Percentiles rank a stretch among this genome's conserved stretches.
Evolutionary conservation across 805 yeast genomes (phyloP).

Genomic region (Phaffomyces antillensis): DNA sequence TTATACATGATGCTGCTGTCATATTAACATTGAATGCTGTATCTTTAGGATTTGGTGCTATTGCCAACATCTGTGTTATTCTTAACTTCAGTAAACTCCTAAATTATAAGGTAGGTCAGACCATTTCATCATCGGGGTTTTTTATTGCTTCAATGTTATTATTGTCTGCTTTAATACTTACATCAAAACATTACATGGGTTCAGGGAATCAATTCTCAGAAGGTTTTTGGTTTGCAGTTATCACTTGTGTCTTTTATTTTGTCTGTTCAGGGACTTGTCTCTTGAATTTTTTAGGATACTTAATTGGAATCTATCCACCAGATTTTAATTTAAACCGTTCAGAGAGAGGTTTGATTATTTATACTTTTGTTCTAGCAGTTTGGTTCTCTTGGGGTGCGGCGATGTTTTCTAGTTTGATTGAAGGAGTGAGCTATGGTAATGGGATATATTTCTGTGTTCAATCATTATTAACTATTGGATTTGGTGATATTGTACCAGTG

Average conservation of each 20-base stretch:
- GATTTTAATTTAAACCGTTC: slow-evolving; percentile 56
- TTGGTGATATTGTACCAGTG: slow-evolving; percentile 64
- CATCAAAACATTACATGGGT: slow-evolving; percentile 24
- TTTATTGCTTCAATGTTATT: slow-evolving; percentile 49
- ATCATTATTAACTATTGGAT: slow-evolving; percentile 71
- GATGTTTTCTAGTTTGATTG: slow-evolving; percentile 38
- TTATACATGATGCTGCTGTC: not conserved
- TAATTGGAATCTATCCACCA: slow-evolving; percentile 55
- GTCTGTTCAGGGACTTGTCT: slow-evolving; percentile 45
- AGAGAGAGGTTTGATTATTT: slow-evolving; percentile 70
- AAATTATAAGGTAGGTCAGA: slow-evolving; percentile 54
- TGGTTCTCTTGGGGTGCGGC: slow-evolving; percentile 75
- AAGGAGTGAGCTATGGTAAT: slow-evolving; percentile 47
- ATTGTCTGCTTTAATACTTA: slow-evolving; percentile 38
- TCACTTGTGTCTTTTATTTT: slow-evolving; percentile 58
- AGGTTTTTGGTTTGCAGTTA: slow-evolving; percentile 75
- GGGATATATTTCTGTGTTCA: slow-evolving; percentile 68
- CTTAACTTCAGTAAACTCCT: slow-evolving; percentile 59
- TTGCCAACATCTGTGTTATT: slow-evolving; percentile 62
- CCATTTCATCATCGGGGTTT: slow-evolving; percentile 59
- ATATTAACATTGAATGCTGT: slow-evolving; percentile 41
- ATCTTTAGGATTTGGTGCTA: slow-evolving; percentile 55
- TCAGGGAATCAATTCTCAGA: slow-evolving; percentile 33
- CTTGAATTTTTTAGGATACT: slow-evolving; percentile 58
- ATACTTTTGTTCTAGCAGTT: slow-evolving; percentile 52